Base-by-base conservation (phyloP, 1,284 basidiomycete genomes). In the Ceratobasidium sp. region DNA sequence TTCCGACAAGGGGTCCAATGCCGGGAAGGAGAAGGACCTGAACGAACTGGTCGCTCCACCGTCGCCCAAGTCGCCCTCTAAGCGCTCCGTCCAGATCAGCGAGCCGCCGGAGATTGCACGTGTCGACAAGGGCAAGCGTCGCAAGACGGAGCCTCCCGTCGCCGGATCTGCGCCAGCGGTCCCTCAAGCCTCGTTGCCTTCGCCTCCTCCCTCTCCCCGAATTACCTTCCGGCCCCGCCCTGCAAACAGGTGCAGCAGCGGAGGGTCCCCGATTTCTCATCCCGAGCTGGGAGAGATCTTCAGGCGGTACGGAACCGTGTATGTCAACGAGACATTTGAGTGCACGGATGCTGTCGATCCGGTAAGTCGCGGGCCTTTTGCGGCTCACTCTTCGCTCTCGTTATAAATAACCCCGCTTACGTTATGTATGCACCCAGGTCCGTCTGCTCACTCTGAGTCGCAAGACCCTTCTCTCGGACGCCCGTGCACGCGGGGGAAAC, bases 361-460 rank as follows among this genome's bases (percentile, higher is more conserved):
- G 36, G 65, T 69, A 55, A 28, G 62, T 43, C n/a, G n/a, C n/a
- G n/a, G n/a, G n/a, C n/a, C n/a, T n/a, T n/a, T n/a, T n/a, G n/a
- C n/a, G n/a, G n/a, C n/a, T n/a, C n/a, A n/a, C n/a, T n/a, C n/a
- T n/a, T 12, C 50, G 5, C 39, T 9, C 30, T 30, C 32, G 30
- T 67, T 55, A 52, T 26, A 39, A n/a, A 23, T 55, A 41, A 55
- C 21, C 36, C 43, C 23, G 53, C 41, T 69, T 69, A 69, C 65
- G 65, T 52, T 52, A 69, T 69, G 50, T 57, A 67, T 58, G 65
- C 65, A 57, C n/a, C 52, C 28, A 69, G 65, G 65, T 69, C n/a
- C 65, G 65, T 46, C 23, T 69, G 53, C 52, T 69, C 39, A 69
- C 65, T 52, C 53, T 69, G 32, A 69, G 65, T 39, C 52, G 65